Evolutionary conservation across 108 stramenopile species (phyloP).

Genomic region (Halocafeteria seosinensis): DNA sequence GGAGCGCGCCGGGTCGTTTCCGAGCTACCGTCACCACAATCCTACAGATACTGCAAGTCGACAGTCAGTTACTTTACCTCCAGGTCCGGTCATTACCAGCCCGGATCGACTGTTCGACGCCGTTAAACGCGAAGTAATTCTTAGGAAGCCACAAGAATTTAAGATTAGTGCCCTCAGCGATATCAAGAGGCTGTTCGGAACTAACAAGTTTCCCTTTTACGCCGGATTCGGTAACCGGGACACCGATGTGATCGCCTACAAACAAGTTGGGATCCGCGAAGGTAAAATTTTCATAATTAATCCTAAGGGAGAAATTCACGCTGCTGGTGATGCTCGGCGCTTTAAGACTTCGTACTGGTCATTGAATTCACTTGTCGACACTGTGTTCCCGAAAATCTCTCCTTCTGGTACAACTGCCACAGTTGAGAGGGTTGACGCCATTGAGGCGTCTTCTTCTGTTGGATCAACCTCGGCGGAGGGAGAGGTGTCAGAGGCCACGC

Average conservation of each 20-base stretch:
- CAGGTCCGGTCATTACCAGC: background rate
- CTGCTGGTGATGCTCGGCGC: background rate
- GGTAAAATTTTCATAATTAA: slow-evolving; percentile 1
- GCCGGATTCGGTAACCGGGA: slow-evolving; percentile 1
- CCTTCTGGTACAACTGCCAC: too few relatives aligned
- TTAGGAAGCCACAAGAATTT: background rate
- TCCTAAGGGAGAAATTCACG: background rate
- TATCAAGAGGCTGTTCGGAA: background rate
- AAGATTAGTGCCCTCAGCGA: background rate
- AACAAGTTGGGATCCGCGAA: background rate
- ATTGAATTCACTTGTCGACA: background rate
- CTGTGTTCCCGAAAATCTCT: background rate
- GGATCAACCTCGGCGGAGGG: too few relatives aligned
- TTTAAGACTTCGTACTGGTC: background rate
- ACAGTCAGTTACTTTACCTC: background rate
- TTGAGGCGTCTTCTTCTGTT: too few relatives aligned
- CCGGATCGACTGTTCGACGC: background rate
- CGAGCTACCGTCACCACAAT: too few relatives aligned
- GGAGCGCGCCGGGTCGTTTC: too few relatives aligned
- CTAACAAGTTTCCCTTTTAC: background rate
- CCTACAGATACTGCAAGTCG: background rate
- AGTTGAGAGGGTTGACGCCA: too few relatives aligned
- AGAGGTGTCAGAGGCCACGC: too few relatives aligned
- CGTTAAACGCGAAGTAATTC: background rate
- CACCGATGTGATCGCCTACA: background rate